Base-by-base conservation (phyloP, 139 green algal genomes). In the Parachlorella kessleri region DNA sequence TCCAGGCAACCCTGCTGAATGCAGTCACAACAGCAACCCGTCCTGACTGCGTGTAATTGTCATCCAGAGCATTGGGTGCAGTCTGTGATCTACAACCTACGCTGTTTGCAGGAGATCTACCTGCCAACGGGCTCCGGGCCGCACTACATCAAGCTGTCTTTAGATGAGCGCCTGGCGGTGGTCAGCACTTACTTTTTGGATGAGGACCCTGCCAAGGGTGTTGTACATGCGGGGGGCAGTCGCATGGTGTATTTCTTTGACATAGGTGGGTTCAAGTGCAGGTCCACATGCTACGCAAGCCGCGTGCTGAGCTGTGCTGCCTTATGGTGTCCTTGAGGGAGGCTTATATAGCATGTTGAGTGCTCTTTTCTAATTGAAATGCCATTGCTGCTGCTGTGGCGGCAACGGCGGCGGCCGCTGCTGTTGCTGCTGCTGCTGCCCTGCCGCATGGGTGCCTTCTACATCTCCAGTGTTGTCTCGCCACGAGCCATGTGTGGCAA, bases 151-250 rank as follows among this genome's bases (percentile, higher is more conserved):
- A 30, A 36, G 6, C 10, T 72, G 8, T 54, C 36, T 37, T 37
- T 37, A 18, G 66, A 72, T 33, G 26, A 72, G 26, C 30, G 36
- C 32, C 33, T 72, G 66, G 66, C 66, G 36, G 36, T 24, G 6
- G 66, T 72, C 21, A 54, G 36, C 66, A 72, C 66, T 21, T 72
- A 72, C 36, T 72, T 72, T 24, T 24, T 72, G 5, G 66, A 72
- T 38, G 63, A 69, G 63, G 63, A 32, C 28, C 5, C 8, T 32
- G 28, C 21, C 24, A n/a, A n/a, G n/a, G 63, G 63, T 6, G 30
- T 69, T 8, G 63, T 69, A 5, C 14, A 69, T 9, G 21, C 38
- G 24, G 63, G 24, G 38, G 63, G 63, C 63, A 40, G 30, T 6
- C 14, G 63, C 8, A 8, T 30, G 28, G 23, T 69, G 30, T 21